phyloP scores from a whole-genome alignment of 169 alveolate genomes.

The Perkinsus chesapeaki region DNA sequence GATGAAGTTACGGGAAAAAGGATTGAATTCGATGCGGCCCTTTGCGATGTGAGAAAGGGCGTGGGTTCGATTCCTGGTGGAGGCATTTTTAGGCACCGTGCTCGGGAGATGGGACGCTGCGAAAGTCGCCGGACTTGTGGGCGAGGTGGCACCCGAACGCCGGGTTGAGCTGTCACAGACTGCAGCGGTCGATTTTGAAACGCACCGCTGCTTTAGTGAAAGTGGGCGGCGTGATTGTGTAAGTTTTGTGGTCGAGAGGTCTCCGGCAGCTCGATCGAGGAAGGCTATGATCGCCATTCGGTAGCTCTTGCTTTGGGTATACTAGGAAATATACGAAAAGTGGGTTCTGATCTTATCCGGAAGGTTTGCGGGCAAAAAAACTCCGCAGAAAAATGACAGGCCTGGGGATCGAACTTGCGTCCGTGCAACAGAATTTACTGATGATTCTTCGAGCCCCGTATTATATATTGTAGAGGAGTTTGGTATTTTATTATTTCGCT shows the following conservation, averaged over 20 bases:
- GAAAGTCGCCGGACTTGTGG: constrained; percentile 88
- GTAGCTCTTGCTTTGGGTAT: too few relatives aligned
- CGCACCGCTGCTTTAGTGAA: constrained; percentile 69
- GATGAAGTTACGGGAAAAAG: neutral
- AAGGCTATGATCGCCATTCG: too few relatives aligned
- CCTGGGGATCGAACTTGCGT: too few relatives aligned
- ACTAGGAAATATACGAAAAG: too few relatives aligned
- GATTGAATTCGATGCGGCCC: neutral
- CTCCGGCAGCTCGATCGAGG: too few relatives aligned
- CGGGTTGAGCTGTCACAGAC: constrained; percentile 79
- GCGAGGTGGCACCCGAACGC: constrained; percentile 83
- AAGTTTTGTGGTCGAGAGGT: constrained; percentile 29
- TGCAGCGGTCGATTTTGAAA: constrained; percentile 73
- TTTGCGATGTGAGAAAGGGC: neutral
- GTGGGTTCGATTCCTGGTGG: constrained; percentile 67
- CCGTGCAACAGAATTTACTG: too few relatives aligned
- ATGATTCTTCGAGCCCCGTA: neutral
- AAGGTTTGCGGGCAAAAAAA: too few relatives aligned
- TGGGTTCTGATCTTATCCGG: too few relatives aligned
- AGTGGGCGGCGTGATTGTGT: constrained; percentile 34
- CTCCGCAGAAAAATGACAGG: too few relatives aligned
- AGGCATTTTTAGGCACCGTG: constrained; percentile 88
- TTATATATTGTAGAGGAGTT: too few relatives aligned
- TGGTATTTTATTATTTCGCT: too few relatives aligned
- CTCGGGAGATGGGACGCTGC: constrained; percentile 92